Conservation (phyloP, 2,329 filamentous ascomycete species). For the Ascochyta viciae-villosae region DNA sequence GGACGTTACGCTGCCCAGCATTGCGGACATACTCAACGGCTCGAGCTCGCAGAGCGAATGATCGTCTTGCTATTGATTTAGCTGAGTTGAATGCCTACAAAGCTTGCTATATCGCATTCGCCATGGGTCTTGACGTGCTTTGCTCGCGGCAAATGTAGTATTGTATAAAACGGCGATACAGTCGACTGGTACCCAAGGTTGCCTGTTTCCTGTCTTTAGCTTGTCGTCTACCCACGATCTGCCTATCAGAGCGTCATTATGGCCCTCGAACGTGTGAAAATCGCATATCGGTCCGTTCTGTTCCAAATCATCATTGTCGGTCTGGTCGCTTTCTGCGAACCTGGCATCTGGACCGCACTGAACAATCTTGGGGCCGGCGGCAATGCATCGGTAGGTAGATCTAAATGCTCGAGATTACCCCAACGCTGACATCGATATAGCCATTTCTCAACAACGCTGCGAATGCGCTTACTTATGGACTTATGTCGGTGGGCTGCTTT, state of each 20-base stretch:
- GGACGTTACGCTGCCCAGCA: constrained; percentile 1
- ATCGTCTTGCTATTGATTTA: neutral
- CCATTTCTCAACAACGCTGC: constrained; percentile 4
- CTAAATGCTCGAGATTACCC: neutral
- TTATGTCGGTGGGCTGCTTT: constrained; percentile 8
- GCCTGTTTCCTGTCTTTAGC: too few species aligned
- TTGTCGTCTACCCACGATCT: neutral
- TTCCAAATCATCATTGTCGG: constrained; percentile 7
- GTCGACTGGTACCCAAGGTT: neutral
- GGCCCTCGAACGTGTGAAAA: neutral
- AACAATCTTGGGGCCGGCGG: constrained; percentile 8
- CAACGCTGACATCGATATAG: neutral
- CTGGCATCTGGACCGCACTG: constrained; percentile 5
- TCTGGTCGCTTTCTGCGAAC: constrained; percentile 5
- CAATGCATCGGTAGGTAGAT: neutral
- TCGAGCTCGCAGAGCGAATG: neutral
- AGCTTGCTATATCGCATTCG: constrained; percentile 1
- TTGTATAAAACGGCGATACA: neutral
- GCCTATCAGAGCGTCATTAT: neutral
- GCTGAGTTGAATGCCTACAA: neutral
- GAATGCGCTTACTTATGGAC: constrained; percentile 4
- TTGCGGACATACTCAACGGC: neutral
- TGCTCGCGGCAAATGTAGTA: neutral
- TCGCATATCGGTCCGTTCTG: constrained; percentile 2
- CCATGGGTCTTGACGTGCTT: constrained; percentile 3